A percentile compares a stretch with the other conserved stretches of the same genome.
Conservation (phyloP, 179 eudicot genomes). For the Silene vulgaris region DNA sequence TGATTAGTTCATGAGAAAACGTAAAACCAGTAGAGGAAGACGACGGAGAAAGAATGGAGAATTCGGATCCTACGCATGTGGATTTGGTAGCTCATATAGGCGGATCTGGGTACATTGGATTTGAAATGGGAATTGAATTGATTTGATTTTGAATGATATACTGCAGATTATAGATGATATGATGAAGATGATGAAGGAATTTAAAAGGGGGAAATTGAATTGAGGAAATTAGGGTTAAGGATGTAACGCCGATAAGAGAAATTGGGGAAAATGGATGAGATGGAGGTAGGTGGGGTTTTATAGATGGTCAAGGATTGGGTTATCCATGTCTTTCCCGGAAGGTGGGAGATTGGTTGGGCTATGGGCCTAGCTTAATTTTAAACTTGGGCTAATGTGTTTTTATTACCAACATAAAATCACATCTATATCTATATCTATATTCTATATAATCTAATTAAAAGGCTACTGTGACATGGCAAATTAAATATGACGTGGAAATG, state of each 20-base stretch:
- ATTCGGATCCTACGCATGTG: constrained; percentile 60
- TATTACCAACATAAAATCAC: too few species aligned
- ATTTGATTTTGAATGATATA: not conserved
- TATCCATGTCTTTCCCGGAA: not conserved
- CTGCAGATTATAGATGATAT: too few species aligned
- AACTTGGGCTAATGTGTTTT: not conserved
- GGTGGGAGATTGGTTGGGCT: not conserved
- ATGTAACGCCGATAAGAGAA: not conserved
- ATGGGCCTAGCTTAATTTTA: not conserved
- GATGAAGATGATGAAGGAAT: not conserved
- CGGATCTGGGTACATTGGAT: constrained; percentile 29
- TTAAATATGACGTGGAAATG: too few species aligned
- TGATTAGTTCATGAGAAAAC: constrained; percentile 50
- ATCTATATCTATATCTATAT: too few species aligned
- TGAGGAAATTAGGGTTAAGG: not conserved
- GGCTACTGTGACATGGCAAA: too few species aligned
- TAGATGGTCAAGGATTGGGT: not conserved
- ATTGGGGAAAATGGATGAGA: not conserved
- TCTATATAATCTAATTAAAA: too few species aligned
- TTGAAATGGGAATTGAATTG: not conserved
- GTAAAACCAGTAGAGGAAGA: constrained; percentile 85
- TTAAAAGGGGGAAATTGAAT: not conserved
- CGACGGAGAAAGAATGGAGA: constrained; percentile 79
- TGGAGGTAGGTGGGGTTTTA: not conserved
- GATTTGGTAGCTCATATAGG: constrained; percentile 48